Conservation (phyloP, 331 rosid species). For the Dryas integrifolia region DNA sequence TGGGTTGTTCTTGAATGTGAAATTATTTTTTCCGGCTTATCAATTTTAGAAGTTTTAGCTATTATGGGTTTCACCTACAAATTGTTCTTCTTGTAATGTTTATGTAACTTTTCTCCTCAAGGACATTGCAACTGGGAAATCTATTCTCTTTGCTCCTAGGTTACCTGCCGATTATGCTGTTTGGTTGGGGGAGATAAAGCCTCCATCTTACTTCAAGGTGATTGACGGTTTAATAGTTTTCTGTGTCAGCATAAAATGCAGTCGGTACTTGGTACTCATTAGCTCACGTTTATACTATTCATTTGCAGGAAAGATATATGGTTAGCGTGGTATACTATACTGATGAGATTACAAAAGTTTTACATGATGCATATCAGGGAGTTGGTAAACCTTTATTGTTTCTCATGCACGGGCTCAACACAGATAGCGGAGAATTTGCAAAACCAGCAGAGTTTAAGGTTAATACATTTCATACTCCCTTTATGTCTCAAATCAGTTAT, state of each 20-base stretch:
- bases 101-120: conserved; percentile 10
- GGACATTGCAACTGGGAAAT: conserved; percentile 71
- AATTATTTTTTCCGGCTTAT: neutral
- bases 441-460: conserved; percentile 84
- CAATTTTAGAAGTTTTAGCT: neutral
- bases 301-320: conserved; percentile 71
- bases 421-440: conserved; percentile 66
- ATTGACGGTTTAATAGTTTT: conserved; percentile 22
- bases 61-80: neutral
- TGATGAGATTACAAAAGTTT: conserved; percentile 51
- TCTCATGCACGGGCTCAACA: conserved; percentile 81
- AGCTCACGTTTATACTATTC: conserved; percentile 27
- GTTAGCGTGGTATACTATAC: conserved; percentile 44
- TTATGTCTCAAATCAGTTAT: conserved; percentile 5
- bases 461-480: conserved; percentile 15
- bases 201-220: conserved; percentile 61
- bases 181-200: conserved; percentile 82
- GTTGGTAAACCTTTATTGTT: conserved; percentile 56
- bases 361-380: conserved; percentile 50
- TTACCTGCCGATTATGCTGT: conserved; percentile 81
- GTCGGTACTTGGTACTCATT: conserved; percentile 16
- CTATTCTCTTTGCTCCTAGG: conserved; percentile 75
- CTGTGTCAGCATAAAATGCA: neutral
- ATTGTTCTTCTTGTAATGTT: neutral
- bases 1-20: neutral